Percentiles rank a stretch among this genome's conserved stretches.
Conservation (phyloP, 2,329 filamentous ascomycete species). For the Fusarium algeriense region DNA sequence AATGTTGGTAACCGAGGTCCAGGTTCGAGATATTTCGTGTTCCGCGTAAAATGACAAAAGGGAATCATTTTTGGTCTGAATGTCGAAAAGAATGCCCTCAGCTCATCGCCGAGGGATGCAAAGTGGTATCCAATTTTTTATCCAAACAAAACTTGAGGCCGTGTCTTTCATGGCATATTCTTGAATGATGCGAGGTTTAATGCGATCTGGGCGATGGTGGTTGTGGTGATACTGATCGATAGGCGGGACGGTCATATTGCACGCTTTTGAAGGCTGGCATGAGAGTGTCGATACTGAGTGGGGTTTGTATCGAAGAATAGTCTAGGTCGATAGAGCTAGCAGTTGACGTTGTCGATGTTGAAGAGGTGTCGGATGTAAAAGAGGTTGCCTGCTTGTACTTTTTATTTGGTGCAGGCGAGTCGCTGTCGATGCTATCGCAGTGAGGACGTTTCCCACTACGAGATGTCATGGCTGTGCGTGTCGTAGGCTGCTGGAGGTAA, state of each 20-base stretch:
- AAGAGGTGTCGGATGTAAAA: constrained; percentile 41
- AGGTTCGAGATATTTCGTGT: constrained; percentile 19
- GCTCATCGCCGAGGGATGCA: constrained; percentile 24
- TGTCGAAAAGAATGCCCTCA: constrained; percentile 24
- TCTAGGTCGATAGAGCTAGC: constrained; percentile 33
- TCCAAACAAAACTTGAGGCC: constrained; percentile 26
- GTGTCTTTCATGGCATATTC: constrained; percentile 11
- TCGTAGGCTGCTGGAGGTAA: constrained; percentile 24
- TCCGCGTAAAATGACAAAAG: constrained; percentile 15
- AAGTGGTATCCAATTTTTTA: constrained; percentile 34
- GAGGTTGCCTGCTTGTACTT: constrained; percentile 46
- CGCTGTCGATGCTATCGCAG: constrained; percentile 34
- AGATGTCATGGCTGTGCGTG: constrained; percentile 31
- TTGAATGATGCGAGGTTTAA: constrained; percentile 16
- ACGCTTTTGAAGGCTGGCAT: constrained; percentile 42
- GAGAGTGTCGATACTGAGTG: constrained; percentile 35
- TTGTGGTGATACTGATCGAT: constrained; percentile 44
- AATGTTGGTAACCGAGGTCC: constrained; percentile 1
- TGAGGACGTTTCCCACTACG: constrained; percentile 43
- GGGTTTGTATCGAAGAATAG: constrained; percentile 22
- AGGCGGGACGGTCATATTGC: constrained; percentile 37
- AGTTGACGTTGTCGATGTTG: constrained; percentile 33
- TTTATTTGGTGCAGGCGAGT: constrained; percentile 42
- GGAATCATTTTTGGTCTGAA: constrained; percentile 32
- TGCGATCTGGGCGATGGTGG: constrained; percentile 44